phyloP scores from a whole-genome alignment of 2,329 filamentous ascomycete species.

The Fusarium duplospermum region DNA sequence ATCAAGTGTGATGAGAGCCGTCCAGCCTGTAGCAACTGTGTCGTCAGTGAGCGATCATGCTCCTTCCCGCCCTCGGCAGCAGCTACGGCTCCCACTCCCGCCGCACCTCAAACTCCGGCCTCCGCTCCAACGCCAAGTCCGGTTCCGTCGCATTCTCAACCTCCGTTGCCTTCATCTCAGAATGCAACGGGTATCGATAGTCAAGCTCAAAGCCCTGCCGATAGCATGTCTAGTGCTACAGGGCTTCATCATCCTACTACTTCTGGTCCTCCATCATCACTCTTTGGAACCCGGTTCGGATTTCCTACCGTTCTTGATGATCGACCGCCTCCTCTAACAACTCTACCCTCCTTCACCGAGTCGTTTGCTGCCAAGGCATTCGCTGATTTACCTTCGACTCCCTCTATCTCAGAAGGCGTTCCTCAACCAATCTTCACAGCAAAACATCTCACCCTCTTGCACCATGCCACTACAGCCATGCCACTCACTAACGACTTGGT shows the following conservation, averaged over 20 bases:
- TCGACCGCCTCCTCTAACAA: conserved; percentile 25
- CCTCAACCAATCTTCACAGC: conserved; percentile 48
- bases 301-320: conserved; percentile 11
- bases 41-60: conserved; percentile 51
- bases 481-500: conserved; percentile 37
- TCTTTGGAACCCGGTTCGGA: conserved; percentile 10
- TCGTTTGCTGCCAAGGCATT: conserved; percentile 19
- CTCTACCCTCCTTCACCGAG: conserved; percentile 39
- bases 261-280: conserved; percentile 30
- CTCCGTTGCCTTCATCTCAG: conserved; percentile 2
- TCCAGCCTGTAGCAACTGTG: conserved; percentile 55
- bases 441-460: conserved; percentile 54
- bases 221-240: conserved; percentile 32
- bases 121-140: conserved; percentile 13
- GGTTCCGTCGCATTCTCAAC: conserved; percentile 12
- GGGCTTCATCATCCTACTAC: conserved; percentile 15
- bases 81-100: conserved; percentile 1
- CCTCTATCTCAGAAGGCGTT: conserved; percentile 14
- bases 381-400: conserved; percentile 26
- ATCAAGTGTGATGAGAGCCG: conserved; percentile 58
- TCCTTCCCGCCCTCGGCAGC: conserved; percentile 44
- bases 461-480: conserved; percentile 49
- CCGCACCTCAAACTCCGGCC: conserved; percentile 11
- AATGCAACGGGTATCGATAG: conserved; percentile 9
- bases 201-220: conserved; percentile 38